phyloP scores from a whole-genome alignment of 2,329 filamentous ascomycete genomes.

The Stromatinia cepivora region DNA sequence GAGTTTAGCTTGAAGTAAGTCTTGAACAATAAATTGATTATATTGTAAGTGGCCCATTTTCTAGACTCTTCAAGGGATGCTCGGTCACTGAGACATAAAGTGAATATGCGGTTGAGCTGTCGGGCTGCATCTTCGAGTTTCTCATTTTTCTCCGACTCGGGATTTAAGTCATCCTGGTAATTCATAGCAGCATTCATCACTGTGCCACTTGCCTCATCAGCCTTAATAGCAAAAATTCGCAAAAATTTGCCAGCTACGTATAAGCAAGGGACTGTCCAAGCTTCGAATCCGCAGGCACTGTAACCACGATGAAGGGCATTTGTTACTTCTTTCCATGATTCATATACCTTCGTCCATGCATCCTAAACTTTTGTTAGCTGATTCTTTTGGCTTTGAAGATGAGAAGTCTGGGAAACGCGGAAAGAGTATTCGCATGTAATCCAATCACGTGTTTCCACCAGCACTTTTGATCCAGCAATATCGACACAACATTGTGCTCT shows the following conservation, averaged over 20 bases:
- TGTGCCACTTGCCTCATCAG: slow-evolving; percentile 68
- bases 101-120: slow-evolving; percentile 89
- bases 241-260: slow-evolving; percentile 87
- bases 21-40: slow-evolving; percentile 94
- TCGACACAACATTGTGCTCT: background rate
- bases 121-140: slow-evolving; percentile 89
- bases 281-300: slow-evolving; percentile 70
- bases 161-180: slow-evolving; percentile 81
- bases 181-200: slow-evolving; percentile 47
- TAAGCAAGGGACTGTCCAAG: slow-evolving; percentile 90
- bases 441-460: slow-evolving; percentile 3
- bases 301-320: slow-evolving; percentile 80
- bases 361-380: slow-evolving; percentile 6
- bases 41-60: slow-evolving; percentile 97
- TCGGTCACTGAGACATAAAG: slow-evolving; percentile 83
- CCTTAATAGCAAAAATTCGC: slow-evolving; percentile 84
- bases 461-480: background rate
- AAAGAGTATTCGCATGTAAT: background rate
- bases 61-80: slow-evolving; percentile 83
- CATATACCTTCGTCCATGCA: slow-evolving; percentile 76
- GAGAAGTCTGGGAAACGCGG: background rate
- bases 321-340: slow-evolving; percentile 83
- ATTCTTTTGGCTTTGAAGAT: background rate
- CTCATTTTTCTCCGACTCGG: slow-evolving; percentile 73
- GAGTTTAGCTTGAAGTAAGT: slow-evolving; percentile 97